Conservation (phyloP, 2,329 filamentous ascomycete genomes). For the Neonectria ditissima region DNA sequence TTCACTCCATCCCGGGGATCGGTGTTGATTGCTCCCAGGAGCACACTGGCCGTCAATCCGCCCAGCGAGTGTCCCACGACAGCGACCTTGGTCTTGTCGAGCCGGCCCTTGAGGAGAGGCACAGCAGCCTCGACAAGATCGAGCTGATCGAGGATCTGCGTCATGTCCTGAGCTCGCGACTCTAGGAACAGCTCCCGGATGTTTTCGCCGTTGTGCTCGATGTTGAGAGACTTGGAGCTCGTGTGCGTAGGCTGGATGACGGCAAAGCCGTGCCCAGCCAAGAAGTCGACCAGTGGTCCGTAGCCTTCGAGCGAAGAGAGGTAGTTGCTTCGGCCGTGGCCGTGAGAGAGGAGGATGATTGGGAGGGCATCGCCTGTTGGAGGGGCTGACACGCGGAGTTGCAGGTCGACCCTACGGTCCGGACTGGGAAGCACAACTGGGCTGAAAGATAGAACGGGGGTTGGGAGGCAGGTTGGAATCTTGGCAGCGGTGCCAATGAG, state of each 20-base stretch:
- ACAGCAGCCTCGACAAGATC: slow-evolving; percentile 39
- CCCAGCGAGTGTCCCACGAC: slow-evolving; percentile 45
- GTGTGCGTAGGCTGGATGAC: slow-evolving; percentile 46
- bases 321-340: slow-evolving; percentile 43
- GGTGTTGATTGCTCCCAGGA: slow-evolving; percentile 40
- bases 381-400: slow-evolving; percentile 41
- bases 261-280: slow-evolving; percentile 44
- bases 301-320: slow-evolving; percentile 44
- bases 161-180: slow-evolving; percentile 38
- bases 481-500: slow-evolving; percentile 41
- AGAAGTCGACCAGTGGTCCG: slow-evolving; percentile 41
- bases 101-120: slow-evolving; percentile 37
- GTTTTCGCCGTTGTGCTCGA: slow-evolving; percentile 10
- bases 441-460: slow-evolving; percentile 39
- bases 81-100: slow-evolving; percentile 40
- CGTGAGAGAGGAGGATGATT: slow-evolving; percentile 44
- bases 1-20: slow-evolving; percentile 36
- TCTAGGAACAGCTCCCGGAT: slow-evolving; percentile 39
- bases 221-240: slow-evolving; percentile 35
- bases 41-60: slow-evolving; percentile 29
- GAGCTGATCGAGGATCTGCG: slow-evolving; percentile 39
- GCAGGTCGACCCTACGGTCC: slow-evolving; percentile 38
- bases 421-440: slow-evolving; percentile 36
- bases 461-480: slow-evolving; percentile 34
- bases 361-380: slow-evolving; percentile 32